These are phyloP conservation scores for Fusarium solani-melongenae DNA, from an alignment of 2,329 filamentous ascomycete species.

Conservation along the genomic window DNA sequence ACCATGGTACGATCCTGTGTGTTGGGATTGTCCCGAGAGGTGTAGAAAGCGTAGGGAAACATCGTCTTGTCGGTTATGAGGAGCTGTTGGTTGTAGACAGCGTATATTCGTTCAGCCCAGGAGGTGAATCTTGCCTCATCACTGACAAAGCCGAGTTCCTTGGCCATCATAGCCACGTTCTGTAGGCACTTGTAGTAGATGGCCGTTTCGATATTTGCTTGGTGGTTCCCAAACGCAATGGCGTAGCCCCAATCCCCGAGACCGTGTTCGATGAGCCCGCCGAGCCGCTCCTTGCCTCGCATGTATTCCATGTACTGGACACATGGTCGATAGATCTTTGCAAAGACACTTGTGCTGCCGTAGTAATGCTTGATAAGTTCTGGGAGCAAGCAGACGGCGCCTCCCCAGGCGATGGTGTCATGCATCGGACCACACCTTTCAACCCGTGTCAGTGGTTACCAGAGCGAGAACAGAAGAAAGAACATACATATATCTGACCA, in stretches of 20 bases:
- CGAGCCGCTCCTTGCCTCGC: constrained; percentile 50
- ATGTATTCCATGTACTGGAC: constrained; percentile 56
- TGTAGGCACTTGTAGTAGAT: constrained; percentile 55
- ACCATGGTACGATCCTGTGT: constrained; percentile 51
- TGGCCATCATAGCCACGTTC: constrained; percentile 50
- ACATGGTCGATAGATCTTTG: constrained; percentile 51
- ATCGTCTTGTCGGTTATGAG: constrained; percentile 45
- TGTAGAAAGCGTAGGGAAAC: constrained; percentile 53
- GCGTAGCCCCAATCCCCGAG: constrained; percentile 57
- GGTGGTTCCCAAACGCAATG: constrained; percentile 56
- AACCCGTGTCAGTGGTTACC: constrained; percentile 1
- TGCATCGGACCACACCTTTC: constrained; percentile 57
- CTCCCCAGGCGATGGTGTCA: constrained; percentile 58
- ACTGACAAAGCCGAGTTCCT: constrained; percentile 38
- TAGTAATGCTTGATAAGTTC: constrained; percentile 54
- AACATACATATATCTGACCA: constrained; percentile 56
- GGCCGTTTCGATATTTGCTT: constrained; percentile 58
- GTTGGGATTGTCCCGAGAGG: constrained; percentile 47
- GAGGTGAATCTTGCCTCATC: constrained; percentile 41
- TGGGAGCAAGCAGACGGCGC: constrained; percentile 50
- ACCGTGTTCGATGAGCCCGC: constrained; percentile 55
- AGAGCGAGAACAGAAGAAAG: neutral
- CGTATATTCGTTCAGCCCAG: constrained; percentile 46
- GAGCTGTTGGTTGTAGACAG: constrained; percentile 49
- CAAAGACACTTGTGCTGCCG: constrained; percentile 50